phyloP scores from a whole-genome alignment of 441 rosid species.

The Arabidopsis lyrata region DNA sequence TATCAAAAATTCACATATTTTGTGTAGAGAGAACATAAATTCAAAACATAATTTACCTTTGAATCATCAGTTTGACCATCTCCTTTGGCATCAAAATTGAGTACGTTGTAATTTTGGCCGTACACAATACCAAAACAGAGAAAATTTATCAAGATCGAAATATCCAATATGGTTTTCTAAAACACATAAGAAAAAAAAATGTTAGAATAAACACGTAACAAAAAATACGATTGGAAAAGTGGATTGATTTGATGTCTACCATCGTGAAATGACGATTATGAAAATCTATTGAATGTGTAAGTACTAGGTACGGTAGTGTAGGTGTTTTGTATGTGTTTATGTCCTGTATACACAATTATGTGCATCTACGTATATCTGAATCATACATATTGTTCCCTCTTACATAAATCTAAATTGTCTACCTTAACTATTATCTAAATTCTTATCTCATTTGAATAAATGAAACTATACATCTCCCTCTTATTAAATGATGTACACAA shows the following conservation, averaged over 20 bases:
- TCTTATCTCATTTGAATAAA: not conserved
- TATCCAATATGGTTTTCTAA: conserved; percentile 23
- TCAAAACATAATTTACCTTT: conserved; percentile 1
- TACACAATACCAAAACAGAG: conserved; percentile 29
- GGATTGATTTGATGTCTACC: conserved; percentile 24
- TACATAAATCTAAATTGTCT: not conserved
- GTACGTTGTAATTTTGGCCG: conserved; percentile 36
- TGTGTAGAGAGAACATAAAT: not conserved
- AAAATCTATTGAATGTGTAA: not conserved
- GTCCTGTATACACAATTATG: not conserved
- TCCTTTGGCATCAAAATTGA: conserved; percentile 34
- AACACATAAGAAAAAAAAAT: not conserved
- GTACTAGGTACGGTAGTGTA: not conserved
- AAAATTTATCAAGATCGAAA: conserved; percentile 6
- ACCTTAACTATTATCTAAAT: not conserved
- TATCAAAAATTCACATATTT: not conserved
- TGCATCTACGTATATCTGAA: conserved; percentile 1
- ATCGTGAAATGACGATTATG: conserved; percentile 7
- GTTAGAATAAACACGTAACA: conserved; percentile 17
- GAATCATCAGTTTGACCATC: conserved; percentile 42
- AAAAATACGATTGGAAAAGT: not conserved
- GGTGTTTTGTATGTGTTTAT: not conserved
- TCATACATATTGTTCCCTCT: not conserved
- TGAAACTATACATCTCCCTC: conserved; percentile 10
- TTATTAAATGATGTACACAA: not conserved